Base-by-base conservation (phyloP, 345 rosid species). In the Aquilaria yunnanensis region DNA sequence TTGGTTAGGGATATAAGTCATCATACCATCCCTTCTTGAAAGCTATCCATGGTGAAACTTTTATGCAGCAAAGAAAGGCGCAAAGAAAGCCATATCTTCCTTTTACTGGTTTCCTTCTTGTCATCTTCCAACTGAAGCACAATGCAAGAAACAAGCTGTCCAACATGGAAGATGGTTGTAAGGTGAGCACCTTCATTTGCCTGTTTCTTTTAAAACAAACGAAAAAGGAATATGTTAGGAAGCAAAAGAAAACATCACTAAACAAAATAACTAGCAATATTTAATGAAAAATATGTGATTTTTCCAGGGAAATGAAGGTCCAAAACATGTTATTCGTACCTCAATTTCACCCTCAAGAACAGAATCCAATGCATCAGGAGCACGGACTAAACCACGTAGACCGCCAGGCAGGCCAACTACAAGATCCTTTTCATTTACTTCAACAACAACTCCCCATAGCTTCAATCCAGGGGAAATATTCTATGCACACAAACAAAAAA, bases 21-120 rank as follows among this genome's bases (percentile, higher is more conserved):
- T 37, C 90, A 68, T 85, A 94, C 99, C 99, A 90, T 94, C 67
- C 96, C 96, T 59, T 79, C 89, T 71, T 94, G 96, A 70, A 88
- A 49, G 74, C 85, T 70, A 67, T 90, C 97, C 63, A 88, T 72
- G 54, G 84, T 74, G 68, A 85, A 82, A 59, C 89, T 87, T 64
- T 82, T 85, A 61, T 90, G 90, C 79, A 90, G 64, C 67, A 82
- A 69, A 59, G 97, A 90, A 64, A 94, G 95, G 45, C 80, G 85
- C 83, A 88, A 71, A 57, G 97, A 90, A 76, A 94, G 97, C 92
- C 92, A 83, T 53, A 90, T 85, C 74, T 81, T 94, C 67, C 85
- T 75, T 75, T 82, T 88, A 41, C 89, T 83, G 23, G 63, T 83
- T 70, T 90, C 97, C 67, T 82, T 93, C 61, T 73, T 88, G 74